Evolutionary conservation across 768 basidiomycete genomes (phyloP), one percentile per base, ranked within the genome.

Genomic region (Erythrobasidium yunnanense): DNA sequence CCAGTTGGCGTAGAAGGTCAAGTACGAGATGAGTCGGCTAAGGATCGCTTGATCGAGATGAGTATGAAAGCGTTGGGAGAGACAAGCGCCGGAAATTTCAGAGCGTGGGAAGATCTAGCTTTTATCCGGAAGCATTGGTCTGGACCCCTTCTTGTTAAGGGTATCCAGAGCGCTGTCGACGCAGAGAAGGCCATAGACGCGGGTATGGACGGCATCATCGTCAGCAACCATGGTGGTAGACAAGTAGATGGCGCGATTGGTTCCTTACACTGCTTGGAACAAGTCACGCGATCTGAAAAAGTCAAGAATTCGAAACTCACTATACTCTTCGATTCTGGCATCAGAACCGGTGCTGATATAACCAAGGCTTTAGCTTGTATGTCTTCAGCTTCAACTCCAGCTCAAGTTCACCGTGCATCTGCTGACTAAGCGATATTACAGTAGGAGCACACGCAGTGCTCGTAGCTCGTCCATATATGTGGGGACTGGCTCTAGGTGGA

Each of bases 131-230:
- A 72, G 68, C 68, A 74, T 65, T 66, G 74, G 71, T 78, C 78
- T 4, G 75, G 81, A 7, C 81, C 82, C 2, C 81, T 83, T 73
- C 76, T 82, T 15, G 68, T 83, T 60, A 83, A 83, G 74, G 82
- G 82, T 53, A 68, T 72, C 20, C 70, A 67, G 42, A 53, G 22
- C 5, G 50, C 63, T 32, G 52, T 54, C 7, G 75, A 76, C 35
- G 73, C 70, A 8, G 66, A 71, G 2, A 55, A 73, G 25, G 75
- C 73, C 13, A 55, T 71, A 4, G 27, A 67, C 34, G 42, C 68
- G 49, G 71, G 71, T 11, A 58, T 70, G 0, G 63, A 71, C 22
- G 73, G 70, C 13, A 70, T 74, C 25, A 67, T 74, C 25, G 69
- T 73, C 2, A 69, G 67, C 1, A 74, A 74, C 65, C 74, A 74